Evolutionary conservation across 345 rosid species (phyloP), one percentile per base, ranked within the genome.

Genomic region (Garcia nutans): DNA sequence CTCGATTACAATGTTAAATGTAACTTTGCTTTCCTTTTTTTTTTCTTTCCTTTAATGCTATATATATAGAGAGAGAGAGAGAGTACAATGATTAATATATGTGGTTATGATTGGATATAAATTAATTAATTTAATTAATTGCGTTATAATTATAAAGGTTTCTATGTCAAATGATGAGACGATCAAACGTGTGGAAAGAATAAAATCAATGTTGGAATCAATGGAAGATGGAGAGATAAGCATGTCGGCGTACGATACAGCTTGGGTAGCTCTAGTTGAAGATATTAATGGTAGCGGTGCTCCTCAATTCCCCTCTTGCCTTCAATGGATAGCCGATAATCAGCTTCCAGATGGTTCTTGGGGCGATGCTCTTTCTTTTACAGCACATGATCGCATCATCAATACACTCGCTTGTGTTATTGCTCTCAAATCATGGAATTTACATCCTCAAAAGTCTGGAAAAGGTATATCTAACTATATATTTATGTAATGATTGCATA

Each of bases 301-400:
- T 61, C 99, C 99, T 44, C 95, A 90, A 64, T 96, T 96, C 83
- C 95, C 98, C 5, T 78, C 88, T 0, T 81, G 87, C 78, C 84
- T 96, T 37, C 76, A 76, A 44, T 96, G 99, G 99, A 96, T 96
- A 20, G 90, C 86, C n/a, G 72, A 82, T 31, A 92, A 92, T 68
- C 97, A 96, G 84, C 92, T 93, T 3, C 44, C 84, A 0, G 99
- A 93, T 65, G 99, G 99, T 7, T 93, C 99, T 0, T 96, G 99
- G 99, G 99, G 99, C 2, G 98, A 93, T 52, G 68, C 67, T n/a
- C 12, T 60, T 15, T 78, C 91, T 26, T 96, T 90, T 75, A 73
- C 78, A 20, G 95, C 90, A 19, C 97, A 93, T 69, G 98, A 96
- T 79, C 87, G 99, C 6, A 77, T 96, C 66, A 81, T 96, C 33